These are phyloP conservation scores for Daphne laureola DNA, from an alignment of 441 rosid species.

Conservation along the genomic window DNA sequence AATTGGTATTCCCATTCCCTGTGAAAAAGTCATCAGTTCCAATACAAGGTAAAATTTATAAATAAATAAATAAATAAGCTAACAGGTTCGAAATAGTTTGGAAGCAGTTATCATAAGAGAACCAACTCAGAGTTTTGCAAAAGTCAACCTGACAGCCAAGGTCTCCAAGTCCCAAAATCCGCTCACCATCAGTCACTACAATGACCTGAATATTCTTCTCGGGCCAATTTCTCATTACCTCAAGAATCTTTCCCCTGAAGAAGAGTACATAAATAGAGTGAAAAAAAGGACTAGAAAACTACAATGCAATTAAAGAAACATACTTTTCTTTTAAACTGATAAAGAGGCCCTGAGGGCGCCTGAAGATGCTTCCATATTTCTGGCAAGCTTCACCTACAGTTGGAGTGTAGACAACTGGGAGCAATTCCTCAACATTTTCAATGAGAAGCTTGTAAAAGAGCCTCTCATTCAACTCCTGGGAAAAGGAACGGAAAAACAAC, in stretches of 20 bases:
- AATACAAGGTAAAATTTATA: too few relatives aligned
- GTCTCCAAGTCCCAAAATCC: conserved; percentile 85
- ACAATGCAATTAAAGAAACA: conserved; percentile 7
- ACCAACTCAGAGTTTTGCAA: conserved; percentile 12
- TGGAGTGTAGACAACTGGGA: conserved; percentile 92
- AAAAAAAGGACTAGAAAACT: conserved; percentile 7
- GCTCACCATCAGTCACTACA: conserved; percentile 89
- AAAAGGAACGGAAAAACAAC: not conserved
- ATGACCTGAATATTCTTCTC: conserved; percentile 80
- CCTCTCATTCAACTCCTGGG: conserved; percentile 78
- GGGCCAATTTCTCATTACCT: conserved; percentile 86
- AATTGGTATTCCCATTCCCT: conserved; percentile 98
- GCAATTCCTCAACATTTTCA: conserved; percentile 84
- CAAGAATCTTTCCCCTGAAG: conserved; percentile 65
- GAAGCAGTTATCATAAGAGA: conserved; percentile 9
- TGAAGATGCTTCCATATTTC: conserved; percentile 93
- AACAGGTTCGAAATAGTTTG: not conserved
- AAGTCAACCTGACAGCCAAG: conserved; percentile 80
- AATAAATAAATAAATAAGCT: not conserved
- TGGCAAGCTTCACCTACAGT: conserved; percentile 98
- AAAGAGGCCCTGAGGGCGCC: conserved; percentile 90
- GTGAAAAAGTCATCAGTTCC: conserved; percentile 12
- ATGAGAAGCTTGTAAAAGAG: conserved; percentile 83
- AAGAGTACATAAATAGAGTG: conserved; percentile 5
- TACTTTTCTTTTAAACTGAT: conserved; percentile 93